Evolutionary conservation across 768 basidiomycete genomes (phyloP), one percentile per base, ranked within the genome.

Genomic region (Sistotremastrum niveocremeum): DNA sequence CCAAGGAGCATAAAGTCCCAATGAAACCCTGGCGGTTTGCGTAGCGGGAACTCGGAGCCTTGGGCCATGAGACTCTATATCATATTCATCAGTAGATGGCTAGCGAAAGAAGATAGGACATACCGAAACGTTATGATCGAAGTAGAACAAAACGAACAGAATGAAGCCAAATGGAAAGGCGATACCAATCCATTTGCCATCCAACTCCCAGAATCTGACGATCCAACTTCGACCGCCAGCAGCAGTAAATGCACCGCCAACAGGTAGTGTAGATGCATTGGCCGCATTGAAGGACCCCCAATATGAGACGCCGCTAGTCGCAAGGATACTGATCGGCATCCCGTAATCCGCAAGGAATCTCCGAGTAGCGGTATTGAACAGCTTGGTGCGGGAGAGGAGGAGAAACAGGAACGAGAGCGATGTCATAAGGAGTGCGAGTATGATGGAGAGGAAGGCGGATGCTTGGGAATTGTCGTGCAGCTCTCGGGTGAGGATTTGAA

Each of bases 101-200:
- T 20, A 43, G n/a, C n/a, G n/a, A n/a, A n/a, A n/a, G n/a, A 9
- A 46, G 30, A n/a, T 12, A 30, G 41, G 42, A 64, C 82, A 54
- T 59, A 87, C 86, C 41, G 88, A 91, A 45, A 91, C 86, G 54
- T 93, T 93, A 52, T 91, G 86, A 52, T 97, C 90, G 53, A 95
- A 95, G 68, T 91, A 91, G 65, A 97, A 94, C 39, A 95, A 65
- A 28, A 94, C 74, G 77, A 86, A 95, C 4, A 98, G 67, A 20
- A 90, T 68, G 37, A 91, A 61, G 2, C 91, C 93, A 55, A 95
- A 95, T 0, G 90, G 91, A 38, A 91, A 67, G 0, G 90, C 86
- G 31, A 88, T 79, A 7, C 81, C 86, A 3, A 93, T 81, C 84
- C 88, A 95, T 63, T 86, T 87, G 0, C 73, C 79, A 12, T 84